These are phyloP conservation scores for Aspergillus funiculosus DNA, from an alignment of 495 filamentous ascomycete species.

Conservation along the genomic window DNA sequence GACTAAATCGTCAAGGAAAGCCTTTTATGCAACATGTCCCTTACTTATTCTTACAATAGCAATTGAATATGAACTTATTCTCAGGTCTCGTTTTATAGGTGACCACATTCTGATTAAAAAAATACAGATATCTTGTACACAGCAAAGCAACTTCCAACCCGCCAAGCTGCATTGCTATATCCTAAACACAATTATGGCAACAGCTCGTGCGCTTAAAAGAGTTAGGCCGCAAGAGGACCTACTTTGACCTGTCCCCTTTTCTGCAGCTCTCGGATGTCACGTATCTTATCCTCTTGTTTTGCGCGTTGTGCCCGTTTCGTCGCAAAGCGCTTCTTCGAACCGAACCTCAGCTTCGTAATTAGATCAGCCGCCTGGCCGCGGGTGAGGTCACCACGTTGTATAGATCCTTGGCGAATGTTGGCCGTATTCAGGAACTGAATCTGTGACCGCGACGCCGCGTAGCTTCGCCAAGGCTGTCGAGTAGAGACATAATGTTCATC, in stretches of 20 bases:
- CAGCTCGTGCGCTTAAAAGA: too few relatives aligned
- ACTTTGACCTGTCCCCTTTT: slow-evolving; percentile 53
- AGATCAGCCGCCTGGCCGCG: slow-evolving; percentile 84
- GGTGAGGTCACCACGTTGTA: slow-evolving; percentile 54
- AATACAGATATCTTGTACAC: too few relatives aligned
- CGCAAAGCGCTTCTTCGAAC: slow-evolving; percentile 66
- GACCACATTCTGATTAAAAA: too few relatives aligned
- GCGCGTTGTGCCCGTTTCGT: slow-evolving; percentile 37
- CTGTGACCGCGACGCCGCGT: slow-evolving; percentile 62
- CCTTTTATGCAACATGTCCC: too few relatives aligned
- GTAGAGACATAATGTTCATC: slow-evolving; percentile 52
- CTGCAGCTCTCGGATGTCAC: slow-evolving; percentile 27
- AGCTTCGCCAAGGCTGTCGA: slow-evolving; percentile 59
- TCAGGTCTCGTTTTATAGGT: too few relatives aligned
- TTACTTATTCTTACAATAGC: too few relatives aligned
- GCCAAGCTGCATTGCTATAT: too few relatives aligned
- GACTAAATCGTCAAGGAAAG: too few relatives aligned
- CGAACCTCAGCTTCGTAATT: slow-evolving; percentile 86
- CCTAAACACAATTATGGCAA: too few relatives aligned
- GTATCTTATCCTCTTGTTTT: slow-evolving; percentile 31
- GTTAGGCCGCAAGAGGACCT: slow-evolving; percentile 49
- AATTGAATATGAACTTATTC: too few relatives aligned
- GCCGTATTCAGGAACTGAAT: slow-evolving; percentile 66
- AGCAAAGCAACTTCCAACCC: too few relatives aligned
- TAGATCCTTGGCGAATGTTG: slow-evolving; percentile 46